Evolutionary conservation across 208 protist genomes (phyloP).

Genomic region (Trypanosoma scelopori): DNA sequence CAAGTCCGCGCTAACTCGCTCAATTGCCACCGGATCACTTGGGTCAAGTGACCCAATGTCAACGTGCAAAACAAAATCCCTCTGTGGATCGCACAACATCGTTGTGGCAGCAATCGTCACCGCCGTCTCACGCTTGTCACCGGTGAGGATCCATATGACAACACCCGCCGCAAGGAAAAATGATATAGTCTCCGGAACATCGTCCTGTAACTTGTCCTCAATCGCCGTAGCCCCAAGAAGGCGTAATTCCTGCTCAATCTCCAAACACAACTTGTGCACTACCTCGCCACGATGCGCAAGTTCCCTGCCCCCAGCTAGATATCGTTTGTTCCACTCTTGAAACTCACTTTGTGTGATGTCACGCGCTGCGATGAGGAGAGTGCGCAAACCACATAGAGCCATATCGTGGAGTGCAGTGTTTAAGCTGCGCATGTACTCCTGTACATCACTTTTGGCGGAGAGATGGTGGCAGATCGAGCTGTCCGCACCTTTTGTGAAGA

Average conservation of each 20-base stretch:
- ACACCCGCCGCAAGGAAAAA: constrained; percentile 93
- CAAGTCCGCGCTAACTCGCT: constrained; percentile 66
- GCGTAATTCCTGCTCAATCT: constrained; percentile 89
- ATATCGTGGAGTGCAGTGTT: constrained; percentile 70
- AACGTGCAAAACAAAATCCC: constrained; percentile 83
- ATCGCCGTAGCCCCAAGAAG: constrained; percentile 94
- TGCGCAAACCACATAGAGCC: constrained; percentile 77
- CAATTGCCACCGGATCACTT: constrained; percentile 36
- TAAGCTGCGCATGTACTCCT: constrained; percentile 44
- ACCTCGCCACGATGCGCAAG: constrained; percentile 57
- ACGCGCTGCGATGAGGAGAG: constrained; percentile 80
- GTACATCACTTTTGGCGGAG: constrained; percentile 40
- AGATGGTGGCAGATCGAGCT: constrained; percentile 69
- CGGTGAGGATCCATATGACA: constrained; percentile 97
- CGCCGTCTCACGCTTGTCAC: constrained; percentile 97
- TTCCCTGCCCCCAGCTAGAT: constrained; percentile 52
- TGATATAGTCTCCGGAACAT: constrained; percentile 92
- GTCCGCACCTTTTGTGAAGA: constrained; percentile 92
- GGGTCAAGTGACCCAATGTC: constrained; percentile 67
- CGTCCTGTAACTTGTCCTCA: constrained; percentile 97
- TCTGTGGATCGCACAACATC: constrained; percentile 74
- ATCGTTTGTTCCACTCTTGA: constrained; percentile 58
- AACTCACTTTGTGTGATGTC: constrained; percentile 60
- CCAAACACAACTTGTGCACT: constrained; percentile 80
- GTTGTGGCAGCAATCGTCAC: constrained; percentile 87